Base-by-base conservation (phyloP, 257 asterid species). In the Plantago major region DNA sequence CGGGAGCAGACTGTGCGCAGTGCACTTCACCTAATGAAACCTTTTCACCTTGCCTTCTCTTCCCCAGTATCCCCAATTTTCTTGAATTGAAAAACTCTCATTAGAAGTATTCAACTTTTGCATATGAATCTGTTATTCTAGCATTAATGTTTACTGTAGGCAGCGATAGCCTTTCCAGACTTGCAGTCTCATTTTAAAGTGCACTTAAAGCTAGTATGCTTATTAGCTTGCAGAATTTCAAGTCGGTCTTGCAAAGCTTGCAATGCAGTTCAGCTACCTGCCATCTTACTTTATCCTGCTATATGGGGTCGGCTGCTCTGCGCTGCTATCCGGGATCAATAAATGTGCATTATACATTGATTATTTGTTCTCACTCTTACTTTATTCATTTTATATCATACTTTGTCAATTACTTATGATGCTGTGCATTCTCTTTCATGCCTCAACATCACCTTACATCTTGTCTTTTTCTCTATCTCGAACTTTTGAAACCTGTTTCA, bases 141-240 rank as follows among this genome's bases (percentile, higher is more conserved):
- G n/a, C n/a, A n/a, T 15, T 49, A 6, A 14, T 40, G 65, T 38
- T 48, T 40, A 33, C 65, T 66, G 22, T 60, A 62, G 63, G 67
- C 51, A 46, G 40, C 46, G 44, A 55, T 55, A 60, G 59, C 14
- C 30, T 56, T 40, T 50, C 26, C 56, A 28, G 49, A 19, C 62
- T 52, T 54, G 52, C 60, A 43, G 33, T 64, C 11, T 53, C 49
- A 28, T 58, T 56, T 40, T 43, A 4, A 62, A 71, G 54, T 54
- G 55, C 65, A 61, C 78, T 76, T 14, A 69, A 42, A 66, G 17
- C 70, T 73, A 40, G 65, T 69, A 56, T 70, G 55, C 52, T 70
- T 62, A 69, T 67, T 83, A 93, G 97, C 84, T 87, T 78, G 88
- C 97, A 73, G 97, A 85, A 69, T 89, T 93, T 71, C 97, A 89